phyloP scores from a whole-genome alignment of 2,329 filamentous ascomycete genomes.

The Helicocarpus griseus region DNA sequence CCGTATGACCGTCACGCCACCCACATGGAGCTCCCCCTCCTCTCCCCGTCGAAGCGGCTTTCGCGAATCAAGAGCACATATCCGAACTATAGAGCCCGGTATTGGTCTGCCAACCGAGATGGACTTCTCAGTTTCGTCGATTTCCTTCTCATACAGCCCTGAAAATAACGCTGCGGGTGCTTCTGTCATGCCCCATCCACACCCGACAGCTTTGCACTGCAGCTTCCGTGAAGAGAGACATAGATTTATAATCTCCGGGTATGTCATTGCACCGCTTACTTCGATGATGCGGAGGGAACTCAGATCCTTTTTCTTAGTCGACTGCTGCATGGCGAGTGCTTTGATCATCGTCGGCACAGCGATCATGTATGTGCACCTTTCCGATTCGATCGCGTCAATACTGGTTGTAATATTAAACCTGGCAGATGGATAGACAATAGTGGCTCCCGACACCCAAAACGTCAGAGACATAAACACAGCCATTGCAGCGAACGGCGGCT shows the following conservation, averaged over 20 bases:
- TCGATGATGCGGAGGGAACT: slow-evolving; percentile 23
- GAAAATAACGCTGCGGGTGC: slow-evolving; percentile 18
- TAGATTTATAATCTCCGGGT: background rate
- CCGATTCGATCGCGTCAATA: slow-evolving; percentile 23
- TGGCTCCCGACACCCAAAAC: slow-evolving; percentile 7
- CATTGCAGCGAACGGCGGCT: slow-evolving; percentile 16
- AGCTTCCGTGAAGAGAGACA: background rate
- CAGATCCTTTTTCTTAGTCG: slow-evolving; percentile 19
- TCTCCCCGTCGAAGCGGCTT: slow-evolving; percentile 22
- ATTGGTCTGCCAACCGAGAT: slow-evolving; percentile 23
- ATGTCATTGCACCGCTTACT: slow-evolving; percentile 18
- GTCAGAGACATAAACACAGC: slow-evolving; percentile 5
- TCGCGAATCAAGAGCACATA: slow-evolving; percentile 26
- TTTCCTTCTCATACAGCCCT: slow-evolving; percentile 38
- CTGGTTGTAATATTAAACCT: slow-evolving; percentile 23
- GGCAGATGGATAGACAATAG: slow-evolving; percentile 19
- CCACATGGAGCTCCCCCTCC: slow-evolving; percentile 34
- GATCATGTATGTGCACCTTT: slow-evolving; percentile 23
- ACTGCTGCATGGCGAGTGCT: slow-evolving; percentile 16
- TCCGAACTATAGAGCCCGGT: slow-evolving; percentile 30
- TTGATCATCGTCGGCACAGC: slow-evolving; percentile 25
- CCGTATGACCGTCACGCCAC: slow-evolving; percentile 28
- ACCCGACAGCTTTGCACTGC: background rate
- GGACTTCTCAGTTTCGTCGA: background rate
- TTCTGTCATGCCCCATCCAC: slow-evolving; percentile 23